phyloP scores from a whole-genome alignment of 352 stramenopile genomes.

The Pythium brachiatum region DNA sequence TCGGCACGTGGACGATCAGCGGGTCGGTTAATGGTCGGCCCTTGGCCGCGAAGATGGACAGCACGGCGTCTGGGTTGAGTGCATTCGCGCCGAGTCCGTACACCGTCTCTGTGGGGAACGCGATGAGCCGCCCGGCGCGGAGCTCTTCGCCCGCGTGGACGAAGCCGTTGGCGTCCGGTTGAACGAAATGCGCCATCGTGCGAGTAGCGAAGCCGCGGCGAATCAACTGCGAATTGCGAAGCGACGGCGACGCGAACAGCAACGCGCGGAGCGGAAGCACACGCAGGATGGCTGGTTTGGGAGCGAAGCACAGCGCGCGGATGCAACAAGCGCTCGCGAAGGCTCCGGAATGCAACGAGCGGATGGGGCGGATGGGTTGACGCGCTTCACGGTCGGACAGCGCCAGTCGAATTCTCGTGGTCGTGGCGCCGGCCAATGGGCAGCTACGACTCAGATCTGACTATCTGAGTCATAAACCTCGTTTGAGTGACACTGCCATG shows the following conservation, averaged over 20 bases:
- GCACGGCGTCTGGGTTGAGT: conserved; percentile 90
- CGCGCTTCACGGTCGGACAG: not conserved
- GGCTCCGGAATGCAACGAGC: not conserved
- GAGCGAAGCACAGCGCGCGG: not conserved
- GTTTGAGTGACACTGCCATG: not conserved
- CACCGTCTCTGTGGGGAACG: conserved; percentile 99
- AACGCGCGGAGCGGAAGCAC: conserved; percentile 6
- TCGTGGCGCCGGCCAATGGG: conserved; percentile 15
- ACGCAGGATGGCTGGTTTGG: not conserved
- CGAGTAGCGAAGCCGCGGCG: not conserved
- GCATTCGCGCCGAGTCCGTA: conserved; percentile 98
- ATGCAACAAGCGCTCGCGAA: not conserved
- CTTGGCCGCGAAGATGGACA: conserved; percentile 97
- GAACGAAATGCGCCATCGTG: conserved; percentile 48
- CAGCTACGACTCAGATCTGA: conserved; percentile 1
- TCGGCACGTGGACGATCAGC: conserved; percentile 97
- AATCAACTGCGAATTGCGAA: not conserved
- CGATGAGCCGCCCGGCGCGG: conserved; percentile 73
- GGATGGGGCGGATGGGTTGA: not conserved
- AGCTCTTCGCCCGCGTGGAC: conserved; percentile 61
- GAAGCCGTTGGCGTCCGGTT: conserved; percentile 45
- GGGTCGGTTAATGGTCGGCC: conserved; percentile 95
- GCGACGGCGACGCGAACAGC: not conserved
- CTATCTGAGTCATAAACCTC: not conserved
- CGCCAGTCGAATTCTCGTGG: conserved; percentile 15